Percentiles rank a stretch among this genome's conserved stretches.
Conservation (phyloP, 345 rosid species). For the Cardamine chenopodiifolia region DNA sequence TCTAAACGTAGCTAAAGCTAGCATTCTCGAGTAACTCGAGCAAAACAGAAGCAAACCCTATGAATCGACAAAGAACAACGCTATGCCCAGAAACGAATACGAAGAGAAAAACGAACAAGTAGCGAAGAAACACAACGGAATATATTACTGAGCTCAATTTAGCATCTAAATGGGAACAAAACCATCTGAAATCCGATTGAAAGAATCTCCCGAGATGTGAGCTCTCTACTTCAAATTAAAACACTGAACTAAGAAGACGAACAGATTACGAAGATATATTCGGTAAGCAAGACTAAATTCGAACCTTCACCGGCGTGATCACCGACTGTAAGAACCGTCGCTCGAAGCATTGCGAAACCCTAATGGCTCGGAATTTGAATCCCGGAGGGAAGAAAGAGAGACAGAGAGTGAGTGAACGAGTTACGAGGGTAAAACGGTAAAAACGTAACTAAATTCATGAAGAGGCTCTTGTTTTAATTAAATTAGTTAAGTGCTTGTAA, state of each 20-base stretch:
- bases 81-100: neutral
- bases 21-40: neutral
- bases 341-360: conserved; percentile 27
- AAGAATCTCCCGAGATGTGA: conserved; percentile 2
- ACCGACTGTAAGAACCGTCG: neutral
- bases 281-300: conserved; percentile 10
- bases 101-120: conserved; percentile 15
- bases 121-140: conserved; percentile 1
- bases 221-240: conserved; percentile 20
- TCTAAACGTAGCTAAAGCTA: neutral
- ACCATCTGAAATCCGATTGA: neutral
- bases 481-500: neutral
- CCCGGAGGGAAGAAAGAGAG: conserved; percentile 17
- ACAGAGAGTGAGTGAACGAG: neutral
- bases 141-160: neutral
- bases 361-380: conserved; percentile 9
- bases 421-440: conserved; percentile 22
- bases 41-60: neutral
- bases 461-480: neutral
- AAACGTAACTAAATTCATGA: neutral
- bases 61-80: conserved; percentile 3
- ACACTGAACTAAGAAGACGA: neutral
- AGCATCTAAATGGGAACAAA: conserved; percentile 1
- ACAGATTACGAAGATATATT: neutral
- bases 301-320: conserved; percentile 35